Evolutionary conservation across 2,329 filamentous ascomycete genomes (phyloP).

Genomic region (Penicillium olsonii): DNA sequence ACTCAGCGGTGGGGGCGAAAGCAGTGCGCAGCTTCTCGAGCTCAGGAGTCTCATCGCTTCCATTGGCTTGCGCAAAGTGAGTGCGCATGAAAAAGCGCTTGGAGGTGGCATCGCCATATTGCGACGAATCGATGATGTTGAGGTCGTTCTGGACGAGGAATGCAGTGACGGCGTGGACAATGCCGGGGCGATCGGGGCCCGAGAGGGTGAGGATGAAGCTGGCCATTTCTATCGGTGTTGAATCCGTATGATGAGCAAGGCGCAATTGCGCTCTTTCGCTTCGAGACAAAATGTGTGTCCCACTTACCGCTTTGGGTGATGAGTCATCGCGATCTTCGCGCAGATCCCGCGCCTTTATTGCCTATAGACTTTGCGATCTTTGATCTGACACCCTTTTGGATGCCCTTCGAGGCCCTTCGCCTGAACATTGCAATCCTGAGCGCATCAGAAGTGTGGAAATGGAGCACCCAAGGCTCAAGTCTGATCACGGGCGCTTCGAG

Average conservation of each 20-base stretch:
- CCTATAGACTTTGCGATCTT: too few species aligned
- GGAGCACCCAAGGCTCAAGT: too few species aligned
- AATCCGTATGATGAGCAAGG: conserved; percentile 16
- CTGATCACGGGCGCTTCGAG: too few species aligned
- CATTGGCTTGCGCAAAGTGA: conserved; percentile 65
- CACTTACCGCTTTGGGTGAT: conserved; percentile 9
- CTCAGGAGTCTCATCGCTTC: conserved; percentile 20
- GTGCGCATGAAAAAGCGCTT: conserved; percentile 86
- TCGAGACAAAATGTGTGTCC: not conserved
- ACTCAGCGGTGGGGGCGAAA: conserved; percentile 62
- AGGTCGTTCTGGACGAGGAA: conserved; percentile 71
- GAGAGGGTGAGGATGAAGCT: conserved; percentile 78
- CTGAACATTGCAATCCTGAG: too few species aligned
- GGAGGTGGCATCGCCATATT: conserved; percentile 75
- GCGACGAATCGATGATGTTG: conserved; percentile 82
- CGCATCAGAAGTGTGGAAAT: too few species aligned
- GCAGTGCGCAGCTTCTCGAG: conserved; percentile 56
- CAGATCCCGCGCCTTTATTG: too few species aligned
- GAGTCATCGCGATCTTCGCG: not conserved
- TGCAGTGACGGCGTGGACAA: conserved; percentile 80
- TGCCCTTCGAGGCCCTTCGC: too few species aligned
- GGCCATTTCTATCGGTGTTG: conserved; percentile 36
- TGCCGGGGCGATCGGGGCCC: conserved; percentile 81
- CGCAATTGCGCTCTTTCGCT: not conserved
- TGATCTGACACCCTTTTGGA: too few species aligned